phyloP scores from a whole-genome alignment of 2,329 filamentous ascomycete species.

The Botrytis porri region DNA sequence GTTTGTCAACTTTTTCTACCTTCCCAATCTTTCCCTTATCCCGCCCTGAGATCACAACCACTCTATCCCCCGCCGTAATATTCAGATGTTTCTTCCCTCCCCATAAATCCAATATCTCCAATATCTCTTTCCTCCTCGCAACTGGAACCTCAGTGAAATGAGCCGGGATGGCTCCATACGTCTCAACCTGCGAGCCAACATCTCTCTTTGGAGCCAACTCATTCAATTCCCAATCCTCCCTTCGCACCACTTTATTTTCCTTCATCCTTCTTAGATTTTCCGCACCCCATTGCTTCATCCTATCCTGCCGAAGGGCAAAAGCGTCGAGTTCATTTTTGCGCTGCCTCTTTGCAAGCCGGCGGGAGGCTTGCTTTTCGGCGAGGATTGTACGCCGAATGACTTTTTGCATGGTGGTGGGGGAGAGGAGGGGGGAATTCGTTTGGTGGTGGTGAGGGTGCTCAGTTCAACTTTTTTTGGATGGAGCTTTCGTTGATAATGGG shows the following conservation, averaged over 20 bases:
- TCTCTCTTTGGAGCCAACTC: slow-evolving; percentile 75
- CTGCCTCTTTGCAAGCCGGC: slow-evolving; percentile 43
- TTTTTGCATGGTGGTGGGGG: slow-evolving; percentile 59
- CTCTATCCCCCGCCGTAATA: slow-evolving; percentile 69
- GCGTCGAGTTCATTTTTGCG: slow-evolving; percentile 29
- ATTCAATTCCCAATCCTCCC: slow-evolving; percentile 76
- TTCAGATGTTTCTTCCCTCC: slow-evolving; percentile 51
- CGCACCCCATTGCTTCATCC: background rate
- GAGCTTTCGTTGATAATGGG: slow-evolving; percentile 16
- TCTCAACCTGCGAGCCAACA: slow-evolving; percentile 54
- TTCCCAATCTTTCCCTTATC: slow-evolving; percentile 81
- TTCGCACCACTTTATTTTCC: slow-evolving; percentile 54
- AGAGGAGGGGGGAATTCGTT: slow-evolving; percentile 10
- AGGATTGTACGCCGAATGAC: slow-evolving; percentile 63
- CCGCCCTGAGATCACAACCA: slow-evolving; percentile 73
- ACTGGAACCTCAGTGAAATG: slow-evolving; percentile 36
- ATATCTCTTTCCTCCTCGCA: slow-evolving; percentile 28
- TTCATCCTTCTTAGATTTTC: slow-evolving; percentile 38
- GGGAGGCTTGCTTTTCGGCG: slow-evolving; percentile 61
- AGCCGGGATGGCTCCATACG: slow-evolving; percentile 55
- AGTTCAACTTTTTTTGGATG: slow-evolving; percentile 22
- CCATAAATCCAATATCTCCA: slow-evolving; percentile 38
- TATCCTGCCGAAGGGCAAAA: background rate
- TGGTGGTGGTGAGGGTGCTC: slow-evolving; percentile 6
- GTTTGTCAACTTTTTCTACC: slow-evolving; percentile 56